Evolutionary conservation across 1,284 basidiomycete species (phyloP), one percentile per base, ranked within the genome.

Genomic region (Sporisorium graminicola): DNA sequence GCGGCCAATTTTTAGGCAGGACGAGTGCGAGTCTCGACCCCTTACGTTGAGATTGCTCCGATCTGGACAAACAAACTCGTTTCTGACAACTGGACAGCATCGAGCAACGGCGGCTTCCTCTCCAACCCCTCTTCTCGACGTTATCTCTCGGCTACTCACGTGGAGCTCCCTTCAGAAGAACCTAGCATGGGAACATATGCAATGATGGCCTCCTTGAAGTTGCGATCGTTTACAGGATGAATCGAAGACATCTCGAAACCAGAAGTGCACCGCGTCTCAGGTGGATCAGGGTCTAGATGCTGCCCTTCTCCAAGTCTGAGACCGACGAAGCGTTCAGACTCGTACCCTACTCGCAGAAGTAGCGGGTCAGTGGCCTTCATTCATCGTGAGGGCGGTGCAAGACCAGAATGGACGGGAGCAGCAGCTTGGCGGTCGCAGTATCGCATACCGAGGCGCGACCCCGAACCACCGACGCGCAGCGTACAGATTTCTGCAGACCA

Each of bases 391-490:
- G 2, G 37, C 37, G 14, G 35, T 35, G 13, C 35, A 35, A 35
- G 10, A 12, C 12, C 35, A 35, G 12, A 4, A 16, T n/a, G 18
- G 16, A 40, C 37, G 37, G 37, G 37, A 40, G 37, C 18, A 12
- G 37, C 37, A 40, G 37, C 35, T 35, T 35, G 35, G 35, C 13
- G 35, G 13, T 3, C 13, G 35, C 35, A 43, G 40, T 16, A 43
- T 13, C 40, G 9, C 42, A 55, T 43, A 31, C 55, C 67, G 62
- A 66, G 47, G 59, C 59, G 64, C 64, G 60, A 63, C 64, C 49
- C 64, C 64, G 69, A 72, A 59, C 63, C 33, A 56, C 69, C 69
- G 64, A 72, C 69, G 64, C 69, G 69, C 69, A 72, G 59, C 64
- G 44, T 44, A 72, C 69, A 72, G 65, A n/a, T 26, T 35, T 31